Base-by-base conservation (phyloP, 495 filamentous ascomycete species). In the Penicillium riverlandense region DNA sequence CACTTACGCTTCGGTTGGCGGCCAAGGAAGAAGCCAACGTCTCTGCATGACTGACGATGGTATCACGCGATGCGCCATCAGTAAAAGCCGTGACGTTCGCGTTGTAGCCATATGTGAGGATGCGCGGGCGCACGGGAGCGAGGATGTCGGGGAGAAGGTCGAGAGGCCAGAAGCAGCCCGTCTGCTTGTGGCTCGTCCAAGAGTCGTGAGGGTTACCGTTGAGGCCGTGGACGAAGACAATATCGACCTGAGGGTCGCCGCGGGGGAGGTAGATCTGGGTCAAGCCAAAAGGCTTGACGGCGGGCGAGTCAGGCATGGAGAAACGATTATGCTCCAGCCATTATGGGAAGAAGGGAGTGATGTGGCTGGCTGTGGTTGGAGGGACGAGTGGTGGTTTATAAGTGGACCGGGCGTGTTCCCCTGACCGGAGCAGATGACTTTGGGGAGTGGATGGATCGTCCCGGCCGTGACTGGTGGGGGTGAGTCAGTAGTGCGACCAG, bases 41-140 rank as follows among this genome's bases (percentile, higher is more conserved):
- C 57, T 90, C 83, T 6, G 88, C 88, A 65, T 95, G 88, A 52
- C 88, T 83, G 47, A 85, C 82, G 47, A 95, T 79, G 52, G 82
- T 83, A 61, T 90, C 88, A 37, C 80, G 80, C 38, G 83, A 77
- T 45, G 58, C 72, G 29, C 75, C 72, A 38, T 78, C 79, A 10
- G 70, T 78, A 37, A 84, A 82, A 0, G 79, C 61, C 34, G 80
- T 79, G 29, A 90, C 84, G 52, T 87, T 82, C 37, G 86, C 83
- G 55, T 95, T 87, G 58, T 92, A 95, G 4, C 88, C 88, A 56
- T 90, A 94, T 6, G 85, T 84, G 39, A 95, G 62, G 32, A 95
- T 76, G 29, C 90, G 76, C 14, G 82, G 80, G 43, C 76, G 79
- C 37, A 75, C 71, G 16, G 75, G 61, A 34, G 76, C 79, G 6